phyloP scores from a whole-genome alignment of 805 yeast genomes.

The Phaffomyces thermotolerans region DNA sequence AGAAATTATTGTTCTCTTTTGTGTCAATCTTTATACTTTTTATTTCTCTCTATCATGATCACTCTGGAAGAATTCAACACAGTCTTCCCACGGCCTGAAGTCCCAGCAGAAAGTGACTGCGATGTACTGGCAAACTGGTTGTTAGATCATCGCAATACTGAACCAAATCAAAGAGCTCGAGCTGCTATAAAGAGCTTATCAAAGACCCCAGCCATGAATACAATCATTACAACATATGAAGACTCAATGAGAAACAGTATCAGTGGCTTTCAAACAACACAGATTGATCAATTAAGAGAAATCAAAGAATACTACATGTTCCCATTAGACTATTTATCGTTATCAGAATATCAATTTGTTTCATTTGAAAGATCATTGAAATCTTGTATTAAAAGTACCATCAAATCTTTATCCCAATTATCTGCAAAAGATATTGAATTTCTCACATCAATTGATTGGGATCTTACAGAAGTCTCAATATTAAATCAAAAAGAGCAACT shows the following conservation, averaged over 20 bases:
- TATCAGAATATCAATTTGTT: slow-evolving; percentile 10
- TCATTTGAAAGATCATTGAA: slow-evolving; percentile 16
- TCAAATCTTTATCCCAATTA: slow-evolving; percentile 1
- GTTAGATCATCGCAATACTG: slow-evolving; percentile 16
- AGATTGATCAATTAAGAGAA: slow-evolving; percentile 8
- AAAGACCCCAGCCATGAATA: neutral
- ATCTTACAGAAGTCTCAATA: slow-evolving; percentile 8
- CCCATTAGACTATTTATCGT: slow-evolving; percentile 12
- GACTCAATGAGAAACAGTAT: slow-evolving; percentile 15
- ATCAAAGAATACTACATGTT: slow-evolving; percentile 17
- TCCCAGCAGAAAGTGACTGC: slow-evolving; percentile 16
- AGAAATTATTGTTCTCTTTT: too few species aligned
- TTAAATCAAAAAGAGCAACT: slow-evolving; percentile 10
- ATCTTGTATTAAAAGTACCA: slow-evolving; percentile 11
- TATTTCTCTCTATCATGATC: too few species aligned
- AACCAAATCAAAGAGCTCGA: slow-evolving; percentile 19
- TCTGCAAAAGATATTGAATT: slow-evolving; percentile 10
- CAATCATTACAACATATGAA: slow-evolving; percentile 11
- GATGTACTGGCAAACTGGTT: slow-evolving; percentile 20
- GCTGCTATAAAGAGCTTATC: slow-evolving; percentile 16
- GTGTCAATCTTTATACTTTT: too few species aligned
- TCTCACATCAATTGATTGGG: slow-evolving; percentile 17
- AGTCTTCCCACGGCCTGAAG: slow-evolving; percentile 17
- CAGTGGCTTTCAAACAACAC: neutral
- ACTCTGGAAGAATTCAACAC: neutral